phyloP scores from a whole-genome alignment of 176 grass and related monocot genomes.

The Phoenix roebelenii region DNA sequence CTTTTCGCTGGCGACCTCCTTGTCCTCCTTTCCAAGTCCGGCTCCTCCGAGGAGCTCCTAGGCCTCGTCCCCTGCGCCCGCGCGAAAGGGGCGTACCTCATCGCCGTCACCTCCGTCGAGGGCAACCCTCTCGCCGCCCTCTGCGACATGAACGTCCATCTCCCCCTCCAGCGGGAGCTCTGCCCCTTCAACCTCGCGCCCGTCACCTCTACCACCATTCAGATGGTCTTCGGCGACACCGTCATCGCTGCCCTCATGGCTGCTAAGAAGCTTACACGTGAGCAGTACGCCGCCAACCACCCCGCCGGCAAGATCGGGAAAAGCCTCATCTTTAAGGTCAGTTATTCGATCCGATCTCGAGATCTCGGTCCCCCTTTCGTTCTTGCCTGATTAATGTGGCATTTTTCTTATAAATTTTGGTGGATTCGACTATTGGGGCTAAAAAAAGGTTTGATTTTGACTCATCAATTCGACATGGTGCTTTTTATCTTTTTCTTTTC shows the following conservation, averaged over 20 bases:
- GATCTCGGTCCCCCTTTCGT: too few species aligned
- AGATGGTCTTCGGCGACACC: constrained; percentile 93
- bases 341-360: too few species aligned
- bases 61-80: constrained; percentile 70
- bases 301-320: constrained; percentile 95
- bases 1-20: constrained; percentile 65
- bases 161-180: constrained; percentile 82
- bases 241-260: constrained; percentile 74
- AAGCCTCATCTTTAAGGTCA: constrained; percentile 92
- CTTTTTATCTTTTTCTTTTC: too few species aligned
- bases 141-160: constrained; percentile 84
- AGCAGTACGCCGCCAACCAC: constrained; percentile 84
- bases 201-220: constrained; percentile 71
- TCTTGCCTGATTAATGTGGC: too few species aligned
- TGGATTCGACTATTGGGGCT: too few species aligned
- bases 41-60: constrained; percentile 85
- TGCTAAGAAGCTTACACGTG: constrained; percentile 43
- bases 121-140: constrained; percentile 50
- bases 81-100: constrained; percentile 62
- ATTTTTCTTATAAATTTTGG: too few species aligned
- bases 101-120: constrained; percentile 65
- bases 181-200: constrained; percentile 91
- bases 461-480: too few species aligned
- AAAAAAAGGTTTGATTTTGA: too few species aligned
- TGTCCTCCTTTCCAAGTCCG: constrained; percentile 87